phyloP scores from a whole-genome alignment of 2,329 filamentous ascomycete species.

The Monosporascus sp. region DNA sequence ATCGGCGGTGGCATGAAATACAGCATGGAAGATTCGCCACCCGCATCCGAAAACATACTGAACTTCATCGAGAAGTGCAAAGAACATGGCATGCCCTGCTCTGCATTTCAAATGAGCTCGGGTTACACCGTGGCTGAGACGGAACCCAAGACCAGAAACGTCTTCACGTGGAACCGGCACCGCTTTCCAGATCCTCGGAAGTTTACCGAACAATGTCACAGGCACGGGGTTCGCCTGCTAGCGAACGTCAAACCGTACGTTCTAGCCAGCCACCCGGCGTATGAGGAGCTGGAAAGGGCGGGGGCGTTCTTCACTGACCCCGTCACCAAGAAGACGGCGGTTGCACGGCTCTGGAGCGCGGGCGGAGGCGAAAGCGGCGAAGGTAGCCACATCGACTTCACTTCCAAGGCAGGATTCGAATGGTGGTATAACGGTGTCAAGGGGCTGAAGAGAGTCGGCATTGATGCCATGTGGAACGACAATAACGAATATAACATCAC shows the following conservation, averaged over 20 bases:
- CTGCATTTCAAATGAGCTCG: slow-evolving; percentile 67
- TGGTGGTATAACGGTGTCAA: slow-evolving; percentile 70
- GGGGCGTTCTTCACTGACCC: slow-evolving; percentile 62
- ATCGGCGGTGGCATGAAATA: slow-evolving; percentile 59
- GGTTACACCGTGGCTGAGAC: slow-evolving; percentile 65
- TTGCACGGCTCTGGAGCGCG: slow-evolving; percentile 65
- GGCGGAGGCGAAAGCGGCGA: slow-evolving; percentile 66
- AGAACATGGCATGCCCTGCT: slow-evolving; percentile 63
- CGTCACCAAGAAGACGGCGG: slow-evolving; percentile 43
- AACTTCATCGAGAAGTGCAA: slow-evolving; percentile 57
- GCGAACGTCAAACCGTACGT: slow-evolving; percentile 73
- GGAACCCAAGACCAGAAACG: slow-evolving; percentile 64
- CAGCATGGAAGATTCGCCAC: slow-evolving; percentile 43
- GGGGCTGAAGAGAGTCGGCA: slow-evolving; percentile 55
- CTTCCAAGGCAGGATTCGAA: slow-evolving; percentile 58
- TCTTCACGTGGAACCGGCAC: slow-evolving; percentile 66
- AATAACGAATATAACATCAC: slow-evolving; percentile 71
- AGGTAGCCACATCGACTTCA: slow-evolving; percentile 70
- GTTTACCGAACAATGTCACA: slow-evolving; percentile 58
- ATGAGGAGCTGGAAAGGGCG: slow-evolving; percentile 51
- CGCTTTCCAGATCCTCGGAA: slow-evolving; percentile 63
- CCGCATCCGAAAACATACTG: slow-evolving; percentile 53
- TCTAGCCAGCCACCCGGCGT: slow-evolving; percentile 61
- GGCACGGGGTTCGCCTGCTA: slow-evolving; percentile 60
- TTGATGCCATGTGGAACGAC: slow-evolving; percentile 75